phyloP scores from a whole-genome alignment of 371 early-diverging fungal species.

The Umbelopsis sp. region DNA sequence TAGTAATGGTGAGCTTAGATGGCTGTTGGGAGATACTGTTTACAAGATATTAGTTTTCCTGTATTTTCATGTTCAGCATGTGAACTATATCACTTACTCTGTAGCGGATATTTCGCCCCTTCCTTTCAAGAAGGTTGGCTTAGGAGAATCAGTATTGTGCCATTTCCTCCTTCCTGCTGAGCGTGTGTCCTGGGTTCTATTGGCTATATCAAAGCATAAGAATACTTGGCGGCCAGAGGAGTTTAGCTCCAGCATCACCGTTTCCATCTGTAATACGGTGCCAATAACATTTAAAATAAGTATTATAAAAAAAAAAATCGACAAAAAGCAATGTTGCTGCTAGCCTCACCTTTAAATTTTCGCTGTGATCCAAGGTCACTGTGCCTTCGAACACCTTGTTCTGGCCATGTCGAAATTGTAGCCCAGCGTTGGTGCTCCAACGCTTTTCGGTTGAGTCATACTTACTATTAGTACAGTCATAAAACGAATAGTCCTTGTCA shows the following conservation, averaged over 20 bases:
- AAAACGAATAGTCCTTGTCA: constrained; percentile 27
- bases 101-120: constrained; percentile 57
- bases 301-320: not conserved
- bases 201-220: constrained; percentile 49
- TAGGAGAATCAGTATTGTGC: constrained; percentile 32
- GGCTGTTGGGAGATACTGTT: constrained; percentile 64
- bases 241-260: constrained; percentile 49
- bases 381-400: constrained; percentile 68
- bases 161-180: constrained; percentile 34
- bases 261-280: constrained; percentile 34
- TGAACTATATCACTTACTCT: constrained; percentile 32
- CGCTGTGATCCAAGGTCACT: constrained; percentile 59
- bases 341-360: constrained; percentile 60
- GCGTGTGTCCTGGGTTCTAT: constrained; percentile 27
- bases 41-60: not conserved
- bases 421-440: constrained; percentile 28
- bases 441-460: not conserved
- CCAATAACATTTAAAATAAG: too few species aligned
- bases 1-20: constrained; percentile 64
- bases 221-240: constrained; percentile 44
- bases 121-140: constrained; percentile 54
- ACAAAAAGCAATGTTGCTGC: not conserved
- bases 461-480: constrained; percentile 6
- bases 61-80: not conserved
- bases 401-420: constrained; percentile 56